Evolutionary conservation across 1,284 basidiomycete genomes (phyloP).

Genomic region (Cryptococcus hybrid): DNA sequence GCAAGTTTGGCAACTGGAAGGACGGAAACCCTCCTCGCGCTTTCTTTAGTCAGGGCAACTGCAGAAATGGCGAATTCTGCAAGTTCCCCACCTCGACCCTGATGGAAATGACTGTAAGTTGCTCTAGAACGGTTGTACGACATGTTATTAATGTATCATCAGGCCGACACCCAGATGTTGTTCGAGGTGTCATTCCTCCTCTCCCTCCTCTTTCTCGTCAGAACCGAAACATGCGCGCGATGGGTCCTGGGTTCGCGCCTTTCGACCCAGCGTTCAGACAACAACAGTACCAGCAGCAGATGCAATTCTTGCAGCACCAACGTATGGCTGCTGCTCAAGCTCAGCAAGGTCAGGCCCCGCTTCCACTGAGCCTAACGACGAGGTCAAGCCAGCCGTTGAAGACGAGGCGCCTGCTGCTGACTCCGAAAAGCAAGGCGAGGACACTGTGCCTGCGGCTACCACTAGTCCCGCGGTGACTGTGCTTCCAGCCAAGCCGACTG

Average conservation of each 20-base stretch:
- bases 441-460: conserved; percentile 7
- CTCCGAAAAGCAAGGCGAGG: conserved; percentile 8
- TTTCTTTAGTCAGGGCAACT: conserved; percentile 49
- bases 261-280: conserved; percentile 26
- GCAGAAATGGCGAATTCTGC: conserved; percentile 49
- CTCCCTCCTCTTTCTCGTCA: conserved; percentile 29
- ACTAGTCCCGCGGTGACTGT: conserved; percentile 9
- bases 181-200: conserved; percentile 43
- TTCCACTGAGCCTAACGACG: conserved; percentile 2
- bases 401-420: conserved; percentile 1
- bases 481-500: conserved; percentile 25
- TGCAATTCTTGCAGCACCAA: conserved; percentile 24
- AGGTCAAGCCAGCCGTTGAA: background rate
- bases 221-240: conserved; percentile 25
- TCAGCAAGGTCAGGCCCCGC: conserved; percentile 12
- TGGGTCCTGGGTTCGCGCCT: conserved; percentile 9
- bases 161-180: conserved; percentile 48
- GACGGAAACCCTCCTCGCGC: conserved; percentile 49
- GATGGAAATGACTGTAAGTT: conserved; percentile 44
- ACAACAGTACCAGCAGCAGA: conserved; percentile 24
- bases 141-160: background rate
- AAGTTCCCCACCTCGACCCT: conserved; percentile 49
- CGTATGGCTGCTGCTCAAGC: conserved; percentile 24
- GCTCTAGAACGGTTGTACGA: background rate
- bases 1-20: conserved; percentile 44